A percentile compares a stretch with the other conserved stretches of the same genome.
phyloP scores from a whole-genome alignment of 1,284 basidiomycete species.

The Microstroma glucosiphilum region DNA sequence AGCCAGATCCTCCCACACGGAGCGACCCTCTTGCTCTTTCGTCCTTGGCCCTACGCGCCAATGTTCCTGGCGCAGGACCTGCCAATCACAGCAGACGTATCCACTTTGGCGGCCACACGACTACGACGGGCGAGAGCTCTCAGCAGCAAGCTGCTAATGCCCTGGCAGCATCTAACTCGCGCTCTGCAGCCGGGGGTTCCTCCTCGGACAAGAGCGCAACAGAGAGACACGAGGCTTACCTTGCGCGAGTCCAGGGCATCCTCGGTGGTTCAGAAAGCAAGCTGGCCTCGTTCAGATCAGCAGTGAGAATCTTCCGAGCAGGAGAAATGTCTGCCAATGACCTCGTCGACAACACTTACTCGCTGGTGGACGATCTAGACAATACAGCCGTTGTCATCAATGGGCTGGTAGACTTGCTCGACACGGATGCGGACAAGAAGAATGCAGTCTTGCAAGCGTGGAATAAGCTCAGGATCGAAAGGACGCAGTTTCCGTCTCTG shows the following conservation, averaged over 20 bases:
- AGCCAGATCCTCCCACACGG: constrained; percentile 8
- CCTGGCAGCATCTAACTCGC: constrained; percentile 8
- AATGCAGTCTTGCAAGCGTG: constrained; percentile 67
- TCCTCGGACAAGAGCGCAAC: constrained; percentile 55
- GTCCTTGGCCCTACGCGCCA: constrained; percentile 51
- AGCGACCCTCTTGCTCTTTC: constrained; percentile 26
- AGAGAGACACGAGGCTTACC: constrained; percentile 62
- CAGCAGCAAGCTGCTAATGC: constrained; percentile 19
- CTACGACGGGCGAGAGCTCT: constrained; percentile 7
- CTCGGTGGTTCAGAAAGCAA: constrained; percentile 64
- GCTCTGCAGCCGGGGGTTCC: constrained; percentile 56
- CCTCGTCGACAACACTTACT: constrained; percentile 79
- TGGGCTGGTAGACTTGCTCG: constrained; percentile 55
- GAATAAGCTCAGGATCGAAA: constrained; percentile 74
- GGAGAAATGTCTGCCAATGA: constrained; percentile 76
- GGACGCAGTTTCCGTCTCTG: constrained; percentile 54
- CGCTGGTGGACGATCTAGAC: constrained; percentile 57
- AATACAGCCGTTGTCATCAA: constrained; percentile 62
- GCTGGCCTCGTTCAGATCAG: constrained; percentile 68
- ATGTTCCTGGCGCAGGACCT: constrained; percentile 35
- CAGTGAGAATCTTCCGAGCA: constrained; percentile 70
- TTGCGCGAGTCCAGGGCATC: constrained; percentile 63
- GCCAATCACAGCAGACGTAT: constrained; percentile 29
- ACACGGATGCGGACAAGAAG: constrained; percentile 66
- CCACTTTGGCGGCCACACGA: constrained; percentile 29